Percentiles rank a stretch among this genome's conserved stretches.
Conservation (phyloP, 208 protist genomes). For the Crithidia sp. region DNA sequence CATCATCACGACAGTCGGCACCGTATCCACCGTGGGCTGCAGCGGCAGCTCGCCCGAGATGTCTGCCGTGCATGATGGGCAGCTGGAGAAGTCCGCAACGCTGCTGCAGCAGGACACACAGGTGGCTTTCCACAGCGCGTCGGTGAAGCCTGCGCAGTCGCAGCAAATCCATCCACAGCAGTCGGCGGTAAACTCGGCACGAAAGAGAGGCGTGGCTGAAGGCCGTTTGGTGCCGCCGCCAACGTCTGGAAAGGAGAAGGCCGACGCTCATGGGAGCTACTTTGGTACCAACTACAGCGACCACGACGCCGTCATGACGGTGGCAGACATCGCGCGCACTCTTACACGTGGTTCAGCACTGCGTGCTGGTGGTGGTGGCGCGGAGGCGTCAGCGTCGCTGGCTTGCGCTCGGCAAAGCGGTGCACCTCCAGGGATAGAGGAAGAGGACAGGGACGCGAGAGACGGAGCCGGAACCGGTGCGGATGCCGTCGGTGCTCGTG, state of each 20-base stretch:
- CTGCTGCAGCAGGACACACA: not conserved
- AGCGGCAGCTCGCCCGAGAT: conserved; percentile 19
- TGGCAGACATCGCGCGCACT: not conserved
- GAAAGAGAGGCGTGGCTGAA: too few relatives aligned
- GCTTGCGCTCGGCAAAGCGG: not conserved
- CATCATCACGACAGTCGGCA: conserved; percentile 9
- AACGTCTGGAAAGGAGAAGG: not conserved
- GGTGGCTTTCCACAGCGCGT: not conserved
- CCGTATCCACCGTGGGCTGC: conserved; percentile 14
- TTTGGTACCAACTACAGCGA: conserved; percentile 31
- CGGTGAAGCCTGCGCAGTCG: not conserved
- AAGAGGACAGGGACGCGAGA: not conserved
- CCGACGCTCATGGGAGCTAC: not conserved
- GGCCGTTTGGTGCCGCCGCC: too few relatives aligned
- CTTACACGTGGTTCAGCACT: not conserved
- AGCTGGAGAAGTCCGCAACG: not conserved
- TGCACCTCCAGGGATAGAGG: not conserved
- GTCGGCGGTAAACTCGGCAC: too few relatives aligned
- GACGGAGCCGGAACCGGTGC: conserved; percentile 10
- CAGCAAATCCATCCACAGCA: not conserved
- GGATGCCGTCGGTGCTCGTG: conserved; percentile 30
- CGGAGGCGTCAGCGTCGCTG: not conserved
- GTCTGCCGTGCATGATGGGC: conserved; percentile 5
- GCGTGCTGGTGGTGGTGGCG: not conserved
- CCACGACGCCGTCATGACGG: conserved; percentile 9